Evolutionary conservation across 345 rosid species (phyloP).

Genomic region (Mangifera indica): DNA sequence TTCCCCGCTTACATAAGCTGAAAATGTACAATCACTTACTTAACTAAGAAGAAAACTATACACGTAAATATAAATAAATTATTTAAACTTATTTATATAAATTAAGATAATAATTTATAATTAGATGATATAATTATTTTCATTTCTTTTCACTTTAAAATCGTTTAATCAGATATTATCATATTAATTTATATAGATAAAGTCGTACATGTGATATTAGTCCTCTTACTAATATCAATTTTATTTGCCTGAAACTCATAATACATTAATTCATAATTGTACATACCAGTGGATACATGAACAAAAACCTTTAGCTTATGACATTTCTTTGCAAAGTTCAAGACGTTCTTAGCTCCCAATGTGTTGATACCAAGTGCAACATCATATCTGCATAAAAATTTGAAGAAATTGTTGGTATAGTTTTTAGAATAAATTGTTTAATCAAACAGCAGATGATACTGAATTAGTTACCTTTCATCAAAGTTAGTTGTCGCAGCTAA

Average conservation of each 20-base stretch:
- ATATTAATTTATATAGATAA: no score
- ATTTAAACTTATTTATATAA: no score
- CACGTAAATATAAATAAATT: no score
- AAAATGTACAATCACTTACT: background rate
- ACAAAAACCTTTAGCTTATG: slow-evolving; percentile 34
- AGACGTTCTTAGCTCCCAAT: slow-evolving; percentile 43
- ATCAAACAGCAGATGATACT: background rate
- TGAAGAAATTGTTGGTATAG: background rate
- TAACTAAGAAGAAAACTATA: no score
- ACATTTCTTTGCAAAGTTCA: slow-evolving; percentile 47
- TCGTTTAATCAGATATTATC: no score
- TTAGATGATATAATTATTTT: no score
- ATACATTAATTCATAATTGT: background rate
- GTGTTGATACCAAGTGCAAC: slow-evolving; percentile 54
- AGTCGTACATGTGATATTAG: no score
- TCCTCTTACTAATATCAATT: background rate
- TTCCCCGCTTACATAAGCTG: slow-evolving; percentile 71
- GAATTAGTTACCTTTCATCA: slow-evolving; percentile 56
- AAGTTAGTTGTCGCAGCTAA: slow-evolving; percentile 74
- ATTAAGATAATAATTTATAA: no score
- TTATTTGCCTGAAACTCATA: background rate
- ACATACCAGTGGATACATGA: slow-evolving; percentile 69
- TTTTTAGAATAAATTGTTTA: background rate
- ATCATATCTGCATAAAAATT: slow-evolving; percentile 49
- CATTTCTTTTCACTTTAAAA: no score